Evolutionary conservation across 2,329 filamentous ascomycete genomes (phyloP), one percentile per base, ranked within the genome.

Genomic region (Ilyonectria sp.): DNA sequence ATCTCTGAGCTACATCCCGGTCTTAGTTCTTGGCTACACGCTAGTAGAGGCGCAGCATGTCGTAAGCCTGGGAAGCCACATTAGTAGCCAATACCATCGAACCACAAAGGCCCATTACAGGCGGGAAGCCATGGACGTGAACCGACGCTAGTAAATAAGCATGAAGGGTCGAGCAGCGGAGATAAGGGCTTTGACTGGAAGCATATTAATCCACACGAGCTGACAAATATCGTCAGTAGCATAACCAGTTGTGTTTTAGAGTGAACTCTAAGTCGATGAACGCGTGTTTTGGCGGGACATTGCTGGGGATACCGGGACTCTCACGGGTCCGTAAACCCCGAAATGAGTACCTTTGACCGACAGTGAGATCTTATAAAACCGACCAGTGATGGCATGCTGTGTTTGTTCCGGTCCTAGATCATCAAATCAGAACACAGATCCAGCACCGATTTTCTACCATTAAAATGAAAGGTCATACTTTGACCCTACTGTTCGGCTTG

Each of bases 61-160:
- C 40, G 3, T 17, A 43, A 44, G n/a, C 43, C 43, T 44, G 1
- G 43, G 43, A 44, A n/a, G 17, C n/a, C 43, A 44, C 43, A 6
- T 44, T 6, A 21, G 43, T 44, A n/a, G 8, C 43, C 43, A 44
- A 44, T 19, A n/a, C 17, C 43, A 44, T 44, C 43, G 43, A 44
- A 44, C n/a, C n/a, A 44, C 43, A 21, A n/a, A 44, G 43, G 6
- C n/a, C 43, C 23, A 44, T 44, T 44, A 44, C 21, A n/a, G n/a
- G 40, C 40, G 40, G 17, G 17, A 44, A 44, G 40, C 40, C 40
- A 44, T n/a, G 40, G 40, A 44, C 21, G 40, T 44, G 40, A 44
- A n/a, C 40, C 40, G 40, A 44, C 40, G 40, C n/a, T 44, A 44
- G 40, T 44, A 44, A 44, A 44, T 44, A 44, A 44, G 40, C 17